These are phyloP conservation scores for Rhodotorula diobovata DNA, from an alignment of 768 basidiomycete species.

Conservation along the genomic window DNA sequence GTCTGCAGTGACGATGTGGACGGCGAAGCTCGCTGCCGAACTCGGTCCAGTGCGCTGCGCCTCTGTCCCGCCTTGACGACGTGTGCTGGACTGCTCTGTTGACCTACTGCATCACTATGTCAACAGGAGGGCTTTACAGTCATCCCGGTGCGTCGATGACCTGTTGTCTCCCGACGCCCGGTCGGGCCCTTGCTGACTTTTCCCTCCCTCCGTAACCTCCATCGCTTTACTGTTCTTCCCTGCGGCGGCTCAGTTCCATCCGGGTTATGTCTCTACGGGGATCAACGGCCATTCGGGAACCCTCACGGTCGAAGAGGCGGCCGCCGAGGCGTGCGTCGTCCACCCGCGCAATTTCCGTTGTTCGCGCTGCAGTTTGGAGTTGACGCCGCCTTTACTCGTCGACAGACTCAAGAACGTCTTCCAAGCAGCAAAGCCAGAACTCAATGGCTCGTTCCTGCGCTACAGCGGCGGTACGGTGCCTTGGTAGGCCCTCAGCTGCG, in stretches of 20 bases:
- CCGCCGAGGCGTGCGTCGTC: slow-evolving; percentile 12
- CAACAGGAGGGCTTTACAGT: slow-evolving; percentile 21
- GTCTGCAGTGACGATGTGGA: slow-evolving; percentile 32
- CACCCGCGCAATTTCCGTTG: no score
- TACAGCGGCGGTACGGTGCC: slow-evolving; percentile 6
- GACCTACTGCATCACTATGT: no score
- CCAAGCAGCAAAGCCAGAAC: slow-evolving; percentile 6
- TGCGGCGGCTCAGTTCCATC: neutral
- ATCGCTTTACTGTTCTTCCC: no score
- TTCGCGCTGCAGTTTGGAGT: no score
- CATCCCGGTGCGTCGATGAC: neutral
- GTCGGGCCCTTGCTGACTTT: no score
- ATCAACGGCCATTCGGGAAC: slow-evolving; percentile 5
- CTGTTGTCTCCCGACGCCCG: no score
- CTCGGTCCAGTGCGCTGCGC: neutral
- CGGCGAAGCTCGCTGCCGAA: slow-evolving; percentile 24
- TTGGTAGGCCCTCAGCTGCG: no score
- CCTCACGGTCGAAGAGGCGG: slow-evolving; percentile 11
- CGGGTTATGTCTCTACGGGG: slow-evolving; percentile 1
- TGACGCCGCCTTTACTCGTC: no score
- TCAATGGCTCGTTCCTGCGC: slow-evolving; percentile 19
- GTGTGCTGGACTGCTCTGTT: no score
- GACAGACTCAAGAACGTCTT: slow-evolving; percentile 28
- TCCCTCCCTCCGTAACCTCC: no score
- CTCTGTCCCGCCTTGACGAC: no score